These are phyloP conservation scores for Xylariaceae sp. DNA, from an alignment of 2,329 filamentous ascomycete genomes.

Conservation along the genomic window DNA sequence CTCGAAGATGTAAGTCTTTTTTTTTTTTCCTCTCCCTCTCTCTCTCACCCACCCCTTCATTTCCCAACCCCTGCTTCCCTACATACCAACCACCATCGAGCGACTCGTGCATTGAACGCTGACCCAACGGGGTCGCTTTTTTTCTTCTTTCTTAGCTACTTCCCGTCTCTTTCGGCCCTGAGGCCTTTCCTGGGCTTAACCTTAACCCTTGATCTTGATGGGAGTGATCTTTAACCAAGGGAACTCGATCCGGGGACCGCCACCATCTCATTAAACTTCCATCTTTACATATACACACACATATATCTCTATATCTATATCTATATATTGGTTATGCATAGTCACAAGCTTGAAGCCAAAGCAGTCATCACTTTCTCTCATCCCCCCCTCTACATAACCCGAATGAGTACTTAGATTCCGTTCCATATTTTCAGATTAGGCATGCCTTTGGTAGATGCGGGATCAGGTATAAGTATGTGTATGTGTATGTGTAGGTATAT, in stretches of 20 bases:
- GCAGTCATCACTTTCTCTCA: not conserved
- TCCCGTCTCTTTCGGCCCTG: conserved; percentile 63
- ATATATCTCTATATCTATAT: no score
- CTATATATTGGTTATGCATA: not conserved
- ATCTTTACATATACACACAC: not conserved
- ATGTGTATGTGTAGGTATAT: no score
- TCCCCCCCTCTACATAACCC: no score
- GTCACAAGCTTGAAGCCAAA: not conserved
- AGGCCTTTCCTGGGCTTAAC: conserved; percentile 45
- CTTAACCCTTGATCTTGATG: conserved; percentile 19
- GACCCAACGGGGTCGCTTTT: not conserved
- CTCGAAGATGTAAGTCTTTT: conserved; percentile 57
- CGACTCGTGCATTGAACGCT: not conserved
- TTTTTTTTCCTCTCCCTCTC: not conserved
- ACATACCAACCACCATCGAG: not conserved
- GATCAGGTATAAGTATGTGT: no score
- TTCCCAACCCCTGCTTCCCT: no score
- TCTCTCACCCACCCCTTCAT: no score
- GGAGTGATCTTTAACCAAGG: not conserved
- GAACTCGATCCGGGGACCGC: not conserved
- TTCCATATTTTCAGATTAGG: no score
- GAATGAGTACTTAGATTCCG: no score
- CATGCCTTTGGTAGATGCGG: no score
- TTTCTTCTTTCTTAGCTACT: conserved; percentile 46
- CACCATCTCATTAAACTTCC: not conserved